Percentiles rank a stretch among this genome's conserved stretches.
These are phyloP conservation scores for Meyerozyma sp. DNA, from an alignment of 1,139 yeast species.

Conservation along the genomic window DNA sequence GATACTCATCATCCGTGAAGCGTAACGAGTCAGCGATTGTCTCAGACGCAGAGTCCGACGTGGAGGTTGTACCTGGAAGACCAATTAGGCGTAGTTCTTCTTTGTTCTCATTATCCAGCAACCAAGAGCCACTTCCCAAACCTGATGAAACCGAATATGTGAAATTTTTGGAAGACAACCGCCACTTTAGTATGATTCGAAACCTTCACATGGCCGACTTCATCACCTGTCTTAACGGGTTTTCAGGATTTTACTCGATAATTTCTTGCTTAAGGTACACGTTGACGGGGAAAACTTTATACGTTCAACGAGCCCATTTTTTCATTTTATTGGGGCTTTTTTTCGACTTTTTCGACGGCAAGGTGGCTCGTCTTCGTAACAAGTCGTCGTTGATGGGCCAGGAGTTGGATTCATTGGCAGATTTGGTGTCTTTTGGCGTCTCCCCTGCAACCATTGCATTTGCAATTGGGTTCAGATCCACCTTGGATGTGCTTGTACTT, in stretches of 20 bases:
- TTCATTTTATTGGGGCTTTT: conserved; percentile 85
- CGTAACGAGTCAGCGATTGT: conserved; percentile 33
- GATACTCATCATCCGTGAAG: not conserved
- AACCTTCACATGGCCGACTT: conserved; percentile 93
- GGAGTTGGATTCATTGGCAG: conserved; percentile 94
- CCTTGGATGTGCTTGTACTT: conserved; percentile 70
- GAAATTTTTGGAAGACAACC: conserved; percentile 70
- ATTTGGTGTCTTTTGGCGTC: conserved; percentile 86
- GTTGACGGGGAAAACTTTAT: conserved; percentile 58
- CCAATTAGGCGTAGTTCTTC: conserved; percentile 41
- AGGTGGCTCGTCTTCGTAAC: conserved; percentile 91
- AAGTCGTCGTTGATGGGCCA: conserved; percentile 94
- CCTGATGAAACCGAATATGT: conserved; percentile 74
- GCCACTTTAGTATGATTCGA: conserved; percentile 73
- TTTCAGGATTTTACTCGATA: conserved; percentile 85
- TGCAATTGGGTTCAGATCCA: conserved; percentile 81
- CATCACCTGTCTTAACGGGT: conserved; percentile 87
- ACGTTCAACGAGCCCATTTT: conserved; percentile 84
- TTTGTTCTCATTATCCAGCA: conserved; percentile 27
- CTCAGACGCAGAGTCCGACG: conserved; percentile 30
- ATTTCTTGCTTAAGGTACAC: conserved; percentile 80
- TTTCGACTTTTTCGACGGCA: conserved; percentile 94
- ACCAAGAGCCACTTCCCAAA: conserved; percentile 40
- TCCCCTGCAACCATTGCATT: conserved; percentile 93
- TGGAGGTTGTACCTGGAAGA: conserved; percentile 17